Conservation (phyloP, 1,139 yeast genomes). For the Saccharomyces hybrid region DNA sequence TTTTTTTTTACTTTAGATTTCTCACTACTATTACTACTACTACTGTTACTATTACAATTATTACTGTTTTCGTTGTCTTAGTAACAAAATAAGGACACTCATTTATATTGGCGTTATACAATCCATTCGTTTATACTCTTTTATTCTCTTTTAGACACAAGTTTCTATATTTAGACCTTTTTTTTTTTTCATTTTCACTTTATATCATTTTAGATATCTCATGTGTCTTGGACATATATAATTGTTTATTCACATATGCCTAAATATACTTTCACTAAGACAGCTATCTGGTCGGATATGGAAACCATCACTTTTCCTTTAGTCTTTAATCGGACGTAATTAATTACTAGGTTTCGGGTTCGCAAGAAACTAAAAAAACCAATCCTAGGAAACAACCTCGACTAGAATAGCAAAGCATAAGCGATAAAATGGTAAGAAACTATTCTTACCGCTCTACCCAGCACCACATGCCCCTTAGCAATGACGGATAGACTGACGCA, state of each 20-base stretch:
- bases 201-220: not conserved
- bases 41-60: not conserved
- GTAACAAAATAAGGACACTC: not conserved
- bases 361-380: not conserved
- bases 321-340: not conserved
- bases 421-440: not conserved
- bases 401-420: not conserved
- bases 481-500: constrained; percentile 82
- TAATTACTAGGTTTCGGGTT: not conserved
- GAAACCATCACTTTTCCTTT: too few relatives aligned
- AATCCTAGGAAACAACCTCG: not conserved
- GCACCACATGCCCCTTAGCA: not conserved
- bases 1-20: not conserved
- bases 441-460: not conserved
- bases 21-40: not conserved
- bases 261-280: not conserved
- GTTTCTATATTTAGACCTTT: not conserved
- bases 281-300: not conserved
- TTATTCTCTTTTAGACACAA: not conserved
- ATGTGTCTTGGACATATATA: not conserved
- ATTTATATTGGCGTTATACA: not conserved
- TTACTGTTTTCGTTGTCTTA: not conserved
- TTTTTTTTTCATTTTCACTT: not conserved
- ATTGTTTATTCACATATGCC: not conserved
- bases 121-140: not conserved